Base-by-base conservation (phyloP, 352 stramenopile species). In the Globisporangium acanthophoron region DNA sequence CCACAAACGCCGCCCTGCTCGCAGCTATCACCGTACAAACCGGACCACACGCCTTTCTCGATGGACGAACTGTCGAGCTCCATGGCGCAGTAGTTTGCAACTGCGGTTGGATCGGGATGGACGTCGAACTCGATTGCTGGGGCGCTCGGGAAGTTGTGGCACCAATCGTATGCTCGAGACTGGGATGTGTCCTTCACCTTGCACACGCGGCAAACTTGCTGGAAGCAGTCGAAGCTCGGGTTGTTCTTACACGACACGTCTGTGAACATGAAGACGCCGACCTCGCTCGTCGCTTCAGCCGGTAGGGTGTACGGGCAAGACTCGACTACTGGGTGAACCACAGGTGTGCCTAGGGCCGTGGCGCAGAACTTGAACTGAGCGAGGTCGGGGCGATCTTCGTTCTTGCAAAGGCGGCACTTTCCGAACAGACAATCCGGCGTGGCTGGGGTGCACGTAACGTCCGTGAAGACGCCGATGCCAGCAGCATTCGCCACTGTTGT, bases 171-270 rank as follows among this genome's bases (percentile, higher is more conserved):
- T 7, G 39, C 12, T 3, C 41, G 53, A 7, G 41, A 58, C 15
- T 52, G 53, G n/a, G 21, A 11, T 29, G 18, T 50, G 18, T 49
- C 46, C 43, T 58, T 52, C 27, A 58, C 53, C 39, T 52, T 58
- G 20, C 53, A 58, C 5, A 45, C 29, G 29, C 53, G 53, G 13
- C 43, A 58, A 27, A 58, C 1, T 3, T 27, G 44, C 27, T 52
- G 24, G 24, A 58, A 48, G 13, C 43, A 58, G 44, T 52, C 53
- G 27, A 58, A 58, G 53, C 53, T 43, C 11, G 41, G 20, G 3
- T n/a, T 29, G 4, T n/a, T 15, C 40, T 52, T 58, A 27, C 53
- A 58, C 53, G 41, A 52, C 18, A 52, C 29, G 33, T 58, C 53
- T n/a, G 53, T 58, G 43, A 52, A 58, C n/a, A 33, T 13, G 3